A percentile compares a stretch with the other conserved stretches of the same genome.
phyloP scores from a whole-genome alignment of 2,329 filamentous ascomycete species.

The Ophiocordyceps camponoti-saundersi region DNA sequence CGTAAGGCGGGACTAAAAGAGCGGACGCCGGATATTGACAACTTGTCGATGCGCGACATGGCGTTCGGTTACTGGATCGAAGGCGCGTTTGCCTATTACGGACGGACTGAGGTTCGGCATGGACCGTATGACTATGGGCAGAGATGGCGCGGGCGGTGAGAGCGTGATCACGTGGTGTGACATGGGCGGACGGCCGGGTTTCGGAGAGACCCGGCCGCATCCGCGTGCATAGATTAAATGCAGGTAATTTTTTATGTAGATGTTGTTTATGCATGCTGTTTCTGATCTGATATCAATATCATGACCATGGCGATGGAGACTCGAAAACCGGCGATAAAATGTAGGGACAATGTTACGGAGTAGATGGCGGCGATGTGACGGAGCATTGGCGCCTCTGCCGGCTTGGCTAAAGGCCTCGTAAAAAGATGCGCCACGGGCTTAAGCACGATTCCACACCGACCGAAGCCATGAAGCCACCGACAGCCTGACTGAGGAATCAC shows the following conservation, averaged over 20 bases:
- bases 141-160: neutral
- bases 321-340: neutral
- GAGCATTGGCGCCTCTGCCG: neutral
- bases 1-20: constrained; percentile 65
- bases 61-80: constrained; percentile 4
- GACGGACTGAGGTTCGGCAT: neutral
- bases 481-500: too few species aligned
- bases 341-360: neutral
- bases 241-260: too few species aligned
- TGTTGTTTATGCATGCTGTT: too few species aligned
- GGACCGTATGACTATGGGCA: neutral
- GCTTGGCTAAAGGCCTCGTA: neutral
- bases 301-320: neutral
- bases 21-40: constrained; percentile 67
- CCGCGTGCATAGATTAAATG: too few species aligned
- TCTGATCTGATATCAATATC: too few species aligned
- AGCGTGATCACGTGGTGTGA: neutral
- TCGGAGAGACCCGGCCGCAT: too few species aligned
- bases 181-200: neutral
- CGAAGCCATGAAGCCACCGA: neutral
- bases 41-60: constrained; percentile 75
- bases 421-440: neutral
- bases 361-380: too few species aligned
- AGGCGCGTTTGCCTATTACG: neutral
- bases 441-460: neutral